Evolutionary conservation across 2,329 filamentous ascomycete species (phyloP).

Genomic region (Paracoccidioides brasiliensis): DNA sequence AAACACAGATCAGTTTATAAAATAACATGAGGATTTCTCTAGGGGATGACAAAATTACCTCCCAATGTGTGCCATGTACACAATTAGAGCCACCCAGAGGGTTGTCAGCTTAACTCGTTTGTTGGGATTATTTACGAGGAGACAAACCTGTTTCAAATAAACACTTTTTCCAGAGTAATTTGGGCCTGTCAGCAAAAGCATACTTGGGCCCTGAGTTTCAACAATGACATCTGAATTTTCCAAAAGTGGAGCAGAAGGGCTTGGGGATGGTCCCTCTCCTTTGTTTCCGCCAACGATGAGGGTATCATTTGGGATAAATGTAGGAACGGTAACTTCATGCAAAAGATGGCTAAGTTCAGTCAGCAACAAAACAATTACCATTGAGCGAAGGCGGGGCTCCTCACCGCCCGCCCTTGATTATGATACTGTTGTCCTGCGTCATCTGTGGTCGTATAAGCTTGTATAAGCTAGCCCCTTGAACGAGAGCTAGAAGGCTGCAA

Average conservation of each 20-base stretch:
- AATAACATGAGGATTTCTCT: conserved; percentile 4
- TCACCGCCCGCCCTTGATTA: conserved; percentile 61
- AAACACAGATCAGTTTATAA: neutral
- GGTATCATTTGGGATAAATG: conserved; percentile 75
- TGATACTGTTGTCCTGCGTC: conserved; percentile 54
- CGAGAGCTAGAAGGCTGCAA: conserved; percentile 59
- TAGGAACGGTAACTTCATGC: conserved; percentile 68
- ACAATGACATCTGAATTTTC: conserved; percentile 1
- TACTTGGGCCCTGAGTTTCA: conserved; percentile 40
- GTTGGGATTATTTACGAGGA: neutral
- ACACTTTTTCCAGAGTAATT: conserved; percentile 97
- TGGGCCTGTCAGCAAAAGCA: conserved; percentile 75
- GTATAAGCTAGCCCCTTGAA: conserved; percentile 62
- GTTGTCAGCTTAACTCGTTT: conserved; percentile 4
- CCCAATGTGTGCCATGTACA: conserved; percentile 85
- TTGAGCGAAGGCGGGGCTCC: conserved; percentile 8
- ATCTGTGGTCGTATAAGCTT: conserved; percentile 58
- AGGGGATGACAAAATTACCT: conserved; percentile 21
- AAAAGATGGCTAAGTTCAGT: conserved; percentile 51
- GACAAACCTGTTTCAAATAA: conserved; percentile 67
- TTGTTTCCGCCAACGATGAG: conserved; percentile 46
- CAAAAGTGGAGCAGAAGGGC: neutral
- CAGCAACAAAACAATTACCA: conserved; percentile 8
- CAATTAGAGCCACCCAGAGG: conserved; percentile 59
- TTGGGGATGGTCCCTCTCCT: neutral